Evolutionary conservation across 2,329 filamentous ascomycete species (phyloP).

Genomic region (Ophiostoma triangulosporum): DNA sequence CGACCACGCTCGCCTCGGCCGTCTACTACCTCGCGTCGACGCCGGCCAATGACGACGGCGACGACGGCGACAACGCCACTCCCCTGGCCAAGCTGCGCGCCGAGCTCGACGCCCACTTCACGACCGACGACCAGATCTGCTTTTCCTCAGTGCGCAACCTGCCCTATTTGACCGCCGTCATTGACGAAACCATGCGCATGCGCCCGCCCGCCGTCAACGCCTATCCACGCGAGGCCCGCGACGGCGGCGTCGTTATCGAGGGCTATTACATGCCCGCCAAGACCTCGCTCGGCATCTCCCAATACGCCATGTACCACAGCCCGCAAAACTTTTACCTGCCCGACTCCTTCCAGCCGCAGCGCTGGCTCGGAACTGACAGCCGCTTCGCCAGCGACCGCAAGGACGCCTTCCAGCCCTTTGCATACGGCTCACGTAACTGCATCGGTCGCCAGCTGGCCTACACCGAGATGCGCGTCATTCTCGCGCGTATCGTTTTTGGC

Average conservation of each 20-base stretch:
- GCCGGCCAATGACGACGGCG: no score
- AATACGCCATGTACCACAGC: constrained; percentile 22
- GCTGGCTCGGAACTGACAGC: constrained; percentile 26
- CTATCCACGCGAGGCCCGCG: constrained; percentile 16
- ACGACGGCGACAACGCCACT: neutral
- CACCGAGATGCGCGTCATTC: no score
- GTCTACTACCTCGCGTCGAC: no score
- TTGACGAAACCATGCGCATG: constrained; percentile 20
- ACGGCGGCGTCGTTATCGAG: constrained; percentile 4
- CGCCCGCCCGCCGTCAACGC: constrained; percentile 21
- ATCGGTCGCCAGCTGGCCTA: constrained; percentile 36
- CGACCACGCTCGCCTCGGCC: no score
- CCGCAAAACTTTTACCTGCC: constrained; percentile 27
- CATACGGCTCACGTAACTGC: constrained; percentile 34
- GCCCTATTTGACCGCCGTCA: no score
- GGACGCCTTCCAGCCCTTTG: constrained; percentile 33
- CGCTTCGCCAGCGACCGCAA: constrained; percentile 27
- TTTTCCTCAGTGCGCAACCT: no score
- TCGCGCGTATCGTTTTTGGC: no score
- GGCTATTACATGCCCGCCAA: constrained; percentile 7
- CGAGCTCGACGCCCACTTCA: no score
- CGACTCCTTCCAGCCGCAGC: constrained; percentile 31
- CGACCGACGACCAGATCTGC: no score
- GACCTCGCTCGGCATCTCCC: constrained; percentile 17
- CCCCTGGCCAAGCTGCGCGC: constrained; percentile 22